These are phyloP conservation scores for Wilcoxina mikolae DNA, from an alignment of 495 filamentous ascomycete genomes.

Conservation along the genomic window DNA sequence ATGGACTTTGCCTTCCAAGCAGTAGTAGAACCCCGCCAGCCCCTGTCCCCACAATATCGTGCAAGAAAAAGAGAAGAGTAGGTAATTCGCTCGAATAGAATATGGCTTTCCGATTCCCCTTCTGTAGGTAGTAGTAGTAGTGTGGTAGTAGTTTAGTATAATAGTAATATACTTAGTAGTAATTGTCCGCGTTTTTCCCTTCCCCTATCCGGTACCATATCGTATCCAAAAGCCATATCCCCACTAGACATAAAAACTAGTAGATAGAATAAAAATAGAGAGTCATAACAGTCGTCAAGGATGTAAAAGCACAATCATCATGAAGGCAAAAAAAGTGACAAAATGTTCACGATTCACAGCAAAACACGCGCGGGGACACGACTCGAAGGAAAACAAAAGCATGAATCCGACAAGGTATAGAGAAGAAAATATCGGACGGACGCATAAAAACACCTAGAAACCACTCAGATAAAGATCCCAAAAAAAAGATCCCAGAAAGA, in stretches of 20 bases:
- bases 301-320: slow-evolving; percentile 6
- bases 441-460: neutral
- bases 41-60: neutral
- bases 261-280: neutral
- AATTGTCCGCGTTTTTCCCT: too few relatives aligned
- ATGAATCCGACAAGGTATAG: neutral
- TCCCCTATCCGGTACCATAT: neutral
- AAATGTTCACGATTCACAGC: neutral
- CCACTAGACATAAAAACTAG: neutral
- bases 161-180: too few relatives aligned
- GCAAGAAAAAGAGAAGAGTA: neutral
- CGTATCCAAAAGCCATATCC: neutral
- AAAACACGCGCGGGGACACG: neutral
- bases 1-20: neutral
- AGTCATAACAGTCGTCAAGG: slow-evolving; percentile 7
- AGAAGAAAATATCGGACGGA: neutral
- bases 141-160: too few relatives aligned
- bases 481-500: neutral
- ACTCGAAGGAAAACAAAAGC: neutral
- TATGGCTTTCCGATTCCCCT: too few relatives aligned
- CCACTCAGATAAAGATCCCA: neutral
- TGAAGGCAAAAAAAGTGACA: neutral
- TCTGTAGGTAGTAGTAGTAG: too few relatives aligned
- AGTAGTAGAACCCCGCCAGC: neutral
- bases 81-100: neutral